These are phyloP conservation scores for Sextonia rubra DNA, from an alignment of 164 flowering plant species.

Conservation along the genomic window DNA sequence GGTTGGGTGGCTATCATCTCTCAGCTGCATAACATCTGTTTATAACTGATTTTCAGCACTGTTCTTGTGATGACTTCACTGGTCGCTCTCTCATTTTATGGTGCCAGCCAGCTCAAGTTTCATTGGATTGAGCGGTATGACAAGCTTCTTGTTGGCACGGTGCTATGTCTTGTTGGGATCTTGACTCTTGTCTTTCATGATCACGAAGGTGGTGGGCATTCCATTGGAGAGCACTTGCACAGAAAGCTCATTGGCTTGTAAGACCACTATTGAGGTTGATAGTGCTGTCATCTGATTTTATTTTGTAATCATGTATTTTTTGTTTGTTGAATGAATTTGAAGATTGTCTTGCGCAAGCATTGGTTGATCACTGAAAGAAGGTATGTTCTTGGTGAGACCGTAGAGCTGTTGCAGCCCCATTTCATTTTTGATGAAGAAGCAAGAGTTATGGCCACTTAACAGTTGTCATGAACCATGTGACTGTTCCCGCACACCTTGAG, in stretches of 20 bases:
- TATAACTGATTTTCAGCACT: slow-evolving; percentile 52
- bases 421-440: no score
- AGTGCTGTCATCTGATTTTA: background rate
- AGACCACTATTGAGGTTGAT: background rate
- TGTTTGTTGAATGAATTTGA: no score
- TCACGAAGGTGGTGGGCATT: slow-evolving; percentile 45
- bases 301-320: background rate
- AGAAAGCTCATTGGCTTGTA: slow-evolving; percentile 43
- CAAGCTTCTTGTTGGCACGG: slow-evolving; percentile 95
- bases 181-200: slow-evolving; percentile 83
- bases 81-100: slow-evolving; percentile 95
- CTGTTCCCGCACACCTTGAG: no score
- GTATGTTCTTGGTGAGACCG: no score
- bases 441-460: no score
- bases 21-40: background rate
- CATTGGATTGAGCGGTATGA: slow-evolving; percentile 96
- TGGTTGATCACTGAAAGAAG: no score
- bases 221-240: slow-evolving; percentile 37
- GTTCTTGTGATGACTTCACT: slow-evolving; percentile 91
- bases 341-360: no score
- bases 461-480: no score
- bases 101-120: slow-evolving; percentile 96
- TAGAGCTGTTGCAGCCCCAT: no score
- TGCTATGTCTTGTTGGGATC: slow-evolving; percentile 84
- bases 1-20: background rate